Evolutionary conservation across 2,329 filamentous ascomycete species (phyloP), one percentile per base, ranked within the genome.

Genomic region (Botrytis aclada): DNA sequence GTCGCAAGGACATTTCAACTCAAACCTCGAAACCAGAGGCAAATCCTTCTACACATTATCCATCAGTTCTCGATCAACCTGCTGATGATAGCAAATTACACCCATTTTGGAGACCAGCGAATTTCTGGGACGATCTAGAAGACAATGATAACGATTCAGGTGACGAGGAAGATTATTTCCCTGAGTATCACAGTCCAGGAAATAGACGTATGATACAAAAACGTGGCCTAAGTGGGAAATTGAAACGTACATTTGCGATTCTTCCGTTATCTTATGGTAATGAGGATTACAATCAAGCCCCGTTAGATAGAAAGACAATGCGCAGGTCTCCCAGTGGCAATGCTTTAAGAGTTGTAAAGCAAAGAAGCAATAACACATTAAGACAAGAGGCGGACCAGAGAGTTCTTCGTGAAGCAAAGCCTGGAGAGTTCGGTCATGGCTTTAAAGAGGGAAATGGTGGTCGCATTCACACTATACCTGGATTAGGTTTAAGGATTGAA

Each of bases 91-190:
- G 84, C 64, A 88, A 85, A 75, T 80, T 90, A 22, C 88, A 91
- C 79, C 88, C 89, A 1, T 86, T 87, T 77, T 91, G 89, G 89
- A 84, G 86, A 10, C 88, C 89, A n/a, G 81, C 85, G 22, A 85
- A 85, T 76, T 83, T 81, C 69, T 81, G 80, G 71, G 80, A 83
- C 61, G 82, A 83, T 32, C 78, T 82, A 0, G 81, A 83, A 20
- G 82, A 83, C 14, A 79, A 82, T 43, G 82, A 83, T 18, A 85
- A 77, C 80, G 65, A 67, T 25, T 67, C 65, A 32, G 74, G 75
- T 32, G 76, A 78, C 32, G 75, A 78, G 47, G 75, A 77, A 47
- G 72, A 76, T 67, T 62, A 74, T 16, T 87, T 88, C 75, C 85
- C 87, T 20, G 81, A 82, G 0, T 85, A 87, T 73, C 85, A 51